phyloP scores from a whole-genome alignment of 352 stramenopile species.

The Globisporangium rhizosaccharum region DNA sequence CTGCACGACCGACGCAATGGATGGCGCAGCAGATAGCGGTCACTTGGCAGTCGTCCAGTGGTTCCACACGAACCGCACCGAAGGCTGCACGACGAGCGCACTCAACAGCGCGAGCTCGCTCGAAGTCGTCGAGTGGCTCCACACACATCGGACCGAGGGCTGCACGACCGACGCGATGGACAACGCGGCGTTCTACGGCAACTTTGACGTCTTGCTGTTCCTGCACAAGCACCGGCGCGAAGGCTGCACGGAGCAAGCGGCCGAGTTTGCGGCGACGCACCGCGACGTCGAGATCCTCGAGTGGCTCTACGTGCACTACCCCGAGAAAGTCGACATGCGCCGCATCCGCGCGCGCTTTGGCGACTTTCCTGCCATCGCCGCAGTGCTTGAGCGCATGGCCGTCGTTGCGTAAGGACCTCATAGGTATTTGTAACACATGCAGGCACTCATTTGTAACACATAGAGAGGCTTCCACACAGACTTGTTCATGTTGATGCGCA shows the following conservation, averaged over 20 bases:
- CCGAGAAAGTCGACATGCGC: constrained; percentile 11
- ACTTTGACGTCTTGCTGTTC: constrained; percentile 24
- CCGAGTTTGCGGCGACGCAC: constrained; percentile 17
- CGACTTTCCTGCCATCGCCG: constrained; percentile 1
- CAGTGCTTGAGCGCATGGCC: constrained; percentile 5
- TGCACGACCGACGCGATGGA: constrained; percentile 25
- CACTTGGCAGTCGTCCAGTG: constrained; percentile 18
- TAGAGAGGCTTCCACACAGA: not conserved
- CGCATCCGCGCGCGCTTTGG: constrained; percentile 9
- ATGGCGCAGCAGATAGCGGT: constrained; percentile 15
- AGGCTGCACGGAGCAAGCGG: constrained; percentile 17
- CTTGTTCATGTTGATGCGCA: too few species aligned
- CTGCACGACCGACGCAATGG: constrained; percentile 19
- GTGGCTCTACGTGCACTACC: constrained; percentile 14
- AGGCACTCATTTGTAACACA: too few species aligned
- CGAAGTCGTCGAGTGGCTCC: constrained; percentile 16
- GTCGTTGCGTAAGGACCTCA: not conserved
- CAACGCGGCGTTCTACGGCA: constrained; percentile 21
- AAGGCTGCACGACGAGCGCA: constrained; percentile 16
- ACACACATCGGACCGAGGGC: constrained; percentile 14
- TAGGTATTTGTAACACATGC: not conserved
- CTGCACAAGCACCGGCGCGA: constrained; percentile 15
- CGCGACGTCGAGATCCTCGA: constrained; percentile 16
- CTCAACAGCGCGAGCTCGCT: constrained; percentile 16
- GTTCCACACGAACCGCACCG: constrained; percentile 14